Conservation (phyloP, 768 basidiomycete species). For the Mycena polygramma region DNA sequence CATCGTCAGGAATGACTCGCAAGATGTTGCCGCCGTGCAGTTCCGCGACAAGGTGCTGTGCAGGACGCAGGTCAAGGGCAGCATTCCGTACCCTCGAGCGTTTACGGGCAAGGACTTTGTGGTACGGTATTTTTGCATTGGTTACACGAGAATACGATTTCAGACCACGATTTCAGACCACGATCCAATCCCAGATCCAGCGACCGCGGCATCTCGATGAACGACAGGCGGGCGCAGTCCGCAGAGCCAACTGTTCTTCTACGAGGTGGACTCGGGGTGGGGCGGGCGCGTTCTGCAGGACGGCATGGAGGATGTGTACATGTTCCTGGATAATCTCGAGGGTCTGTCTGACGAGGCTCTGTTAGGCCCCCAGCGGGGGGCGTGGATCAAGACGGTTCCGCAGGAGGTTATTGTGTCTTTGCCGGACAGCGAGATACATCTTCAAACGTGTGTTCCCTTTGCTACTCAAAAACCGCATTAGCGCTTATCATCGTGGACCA, state of each 20-base stretch:
- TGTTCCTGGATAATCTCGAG: conserved; percentile 88
- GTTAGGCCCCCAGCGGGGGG: conserved; percentile 48
- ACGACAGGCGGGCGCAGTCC: conserved; percentile 88
- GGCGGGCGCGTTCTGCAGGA: conserved; percentile 85
- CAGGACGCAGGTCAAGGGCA: conserved; percentile 90
- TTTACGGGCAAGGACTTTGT: conserved; percentile 97
- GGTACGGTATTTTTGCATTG: conserved; percentile 52
- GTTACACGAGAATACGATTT: conserved; percentile 1
- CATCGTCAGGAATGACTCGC: too few relatives aligned
- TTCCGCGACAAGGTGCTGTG: conserved; percentile 91
- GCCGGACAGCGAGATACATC: conserved; percentile 81
- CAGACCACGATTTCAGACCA: conserved; percentile 69
- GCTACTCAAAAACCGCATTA: background rate
- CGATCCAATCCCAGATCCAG: conserved; percentile 89
- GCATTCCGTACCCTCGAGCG: conserved; percentile 89
- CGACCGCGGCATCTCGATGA: conserved; percentile 81
- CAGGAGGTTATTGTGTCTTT: conserved; percentile 59
- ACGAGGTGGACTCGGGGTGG: conserved; percentile 99
- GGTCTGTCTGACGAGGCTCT: conserved; percentile 66
- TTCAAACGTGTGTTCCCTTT: conserved; percentile 71
- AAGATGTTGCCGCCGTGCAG: conserved; percentile 88
- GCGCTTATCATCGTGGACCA: background rate
- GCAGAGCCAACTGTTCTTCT: conserved; percentile 94
- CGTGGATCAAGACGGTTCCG: conserved; percentile 64
- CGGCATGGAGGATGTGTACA: conserved; percentile 93